These are phyloP conservation scores for Tolypocladium endophyticum DNA, from an alignment of 2,329 filamentous ascomycete genomes.

Conservation along the genomic window DNA sequence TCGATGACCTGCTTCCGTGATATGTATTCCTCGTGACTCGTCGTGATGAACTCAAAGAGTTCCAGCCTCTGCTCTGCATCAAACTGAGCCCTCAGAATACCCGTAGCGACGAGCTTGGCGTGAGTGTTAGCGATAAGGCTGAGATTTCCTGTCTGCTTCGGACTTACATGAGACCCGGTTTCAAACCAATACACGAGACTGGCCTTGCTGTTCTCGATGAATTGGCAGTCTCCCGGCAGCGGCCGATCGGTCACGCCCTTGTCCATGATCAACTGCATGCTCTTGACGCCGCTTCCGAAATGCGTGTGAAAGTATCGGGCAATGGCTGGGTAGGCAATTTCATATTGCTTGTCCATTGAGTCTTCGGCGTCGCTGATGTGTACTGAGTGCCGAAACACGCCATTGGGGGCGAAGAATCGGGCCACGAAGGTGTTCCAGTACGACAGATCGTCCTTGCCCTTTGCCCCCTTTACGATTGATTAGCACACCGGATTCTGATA, in stretches of 20 bases:
- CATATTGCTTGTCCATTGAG: constrained; percentile 65
- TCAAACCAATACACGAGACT: constrained; percentile 86
- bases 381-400: constrained; percentile 66
- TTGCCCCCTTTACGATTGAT: constrained; percentile 33
- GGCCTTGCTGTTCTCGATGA: constrained; percentile 65
- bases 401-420: constrained; percentile 69
- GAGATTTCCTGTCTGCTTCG: background rate
- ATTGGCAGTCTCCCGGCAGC: constrained; percentile 53
- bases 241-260: constrained; percentile 45
- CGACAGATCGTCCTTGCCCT: constrained; percentile 55
- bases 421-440: constrained; percentile 76
- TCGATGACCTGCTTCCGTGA: constrained; percentile 56
- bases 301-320: constrained; percentile 85
- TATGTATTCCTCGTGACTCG: constrained; percentile 72
- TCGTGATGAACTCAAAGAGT: constrained; percentile 70
- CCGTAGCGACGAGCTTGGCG: constrained; percentile 63
- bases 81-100: constrained; percentile 69
- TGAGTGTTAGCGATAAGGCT: constrained; percentile 19
- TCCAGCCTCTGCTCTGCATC: constrained; percentile 73
- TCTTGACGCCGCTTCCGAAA: constrained; percentile 76
- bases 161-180: constrained; percentile 66
- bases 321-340: constrained; percentile 72
- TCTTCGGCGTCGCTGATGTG: constrained; percentile 46
- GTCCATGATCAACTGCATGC: constrained; percentile 78
- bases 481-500: background rate